phyloP scores from a whole-genome alignment of 2,329 filamentous ascomycete genomes.

The Fusarium mundagurra region DNA sequence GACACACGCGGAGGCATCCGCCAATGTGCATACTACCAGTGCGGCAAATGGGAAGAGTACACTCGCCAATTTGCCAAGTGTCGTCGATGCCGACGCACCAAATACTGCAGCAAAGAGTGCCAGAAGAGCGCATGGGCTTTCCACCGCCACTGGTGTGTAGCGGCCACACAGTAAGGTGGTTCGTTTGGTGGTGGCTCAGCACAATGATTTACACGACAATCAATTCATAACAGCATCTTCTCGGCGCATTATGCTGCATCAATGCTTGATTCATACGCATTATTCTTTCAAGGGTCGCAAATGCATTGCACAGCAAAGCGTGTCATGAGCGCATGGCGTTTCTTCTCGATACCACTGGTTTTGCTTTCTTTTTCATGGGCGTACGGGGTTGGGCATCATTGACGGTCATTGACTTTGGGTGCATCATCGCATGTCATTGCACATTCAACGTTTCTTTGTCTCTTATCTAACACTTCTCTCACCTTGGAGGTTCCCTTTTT shows the following conservation, averaged over 20 bases:
- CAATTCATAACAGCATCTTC: constrained; percentile 38
- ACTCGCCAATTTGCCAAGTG: constrained; percentile 98
- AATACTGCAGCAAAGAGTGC: constrained; percentile 99
- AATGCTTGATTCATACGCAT: constrained; percentile 46
- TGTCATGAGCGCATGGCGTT: constrained; percentile 54
- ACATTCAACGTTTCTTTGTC: constrained; percentile 28
- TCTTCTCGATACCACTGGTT: constrained; percentile 57
- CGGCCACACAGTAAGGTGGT: constrained; percentile 64
- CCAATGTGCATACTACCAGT: constrained; percentile 98
- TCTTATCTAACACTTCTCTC: constrained; percentile 24
- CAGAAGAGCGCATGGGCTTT: constrained; percentile 99
- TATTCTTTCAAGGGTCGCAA: constrained; percentile 45
- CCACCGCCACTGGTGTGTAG: constrained; percentile 96
- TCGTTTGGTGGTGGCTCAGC: background rate
- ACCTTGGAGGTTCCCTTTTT: constrained; percentile 34
- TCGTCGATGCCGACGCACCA: constrained; percentile 92
- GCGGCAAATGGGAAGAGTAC: constrained; percentile 97
- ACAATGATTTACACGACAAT: constrained; percentile 30
- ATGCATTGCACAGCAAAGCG: constrained; percentile 55
- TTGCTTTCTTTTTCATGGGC: constrained; percentile 42
- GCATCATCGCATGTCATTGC: constrained; percentile 38
- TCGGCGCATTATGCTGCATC: constrained; percentile 40
- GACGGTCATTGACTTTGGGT: constrained; percentile 37
- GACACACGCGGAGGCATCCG: constrained; percentile 93
- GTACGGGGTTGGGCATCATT: constrained; percentile 43